Conservation (phyloP, 148 eudicot genomes). For the Diospyros lotus region DNA sequence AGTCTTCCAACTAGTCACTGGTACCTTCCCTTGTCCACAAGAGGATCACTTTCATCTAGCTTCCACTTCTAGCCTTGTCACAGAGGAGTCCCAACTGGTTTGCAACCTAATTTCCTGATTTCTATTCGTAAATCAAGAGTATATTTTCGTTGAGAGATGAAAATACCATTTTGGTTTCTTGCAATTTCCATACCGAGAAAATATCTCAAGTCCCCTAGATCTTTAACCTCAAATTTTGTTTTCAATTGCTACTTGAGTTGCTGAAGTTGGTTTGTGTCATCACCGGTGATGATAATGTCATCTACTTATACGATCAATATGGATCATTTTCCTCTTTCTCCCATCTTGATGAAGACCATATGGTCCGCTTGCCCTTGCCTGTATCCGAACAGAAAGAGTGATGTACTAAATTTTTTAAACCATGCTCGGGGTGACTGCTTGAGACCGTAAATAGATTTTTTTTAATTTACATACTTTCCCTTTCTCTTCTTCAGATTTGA, state of each 20-base stretch:
- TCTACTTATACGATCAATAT: constrained; percentile 6
- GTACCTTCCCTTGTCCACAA: constrained; percentile 3
- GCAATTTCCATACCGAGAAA: constrained; percentile 10
- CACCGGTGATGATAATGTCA: constrained; percentile 6
- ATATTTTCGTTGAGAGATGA: constrained; percentile 3
- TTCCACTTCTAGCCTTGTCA: background rate
- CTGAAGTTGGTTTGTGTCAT: background rate
- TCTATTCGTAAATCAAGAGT: background rate
- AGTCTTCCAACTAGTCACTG: background rate
- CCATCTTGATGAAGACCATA: background rate
- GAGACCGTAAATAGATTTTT: background rate
- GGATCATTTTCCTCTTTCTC: background rate
- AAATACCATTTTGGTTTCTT: background rate
- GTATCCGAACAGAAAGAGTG: background rate
- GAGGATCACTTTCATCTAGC: background rate
- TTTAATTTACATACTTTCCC: background rate
- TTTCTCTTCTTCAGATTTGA: background rate
- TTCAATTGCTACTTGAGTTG: background rate
- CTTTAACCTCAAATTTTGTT: constrained; percentile 7
- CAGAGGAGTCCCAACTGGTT: background rate
- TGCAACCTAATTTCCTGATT: background rate
- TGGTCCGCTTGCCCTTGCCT: background rate
- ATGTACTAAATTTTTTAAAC: background rate
- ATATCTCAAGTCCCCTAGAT: background rate
- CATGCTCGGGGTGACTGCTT: constrained; percentile 9